Percentiles rank a stretch among this genome's conserved stretches.
Conservation (phyloP, 768 basidiomycete genomes). For the Ramaria sp. region DNA sequence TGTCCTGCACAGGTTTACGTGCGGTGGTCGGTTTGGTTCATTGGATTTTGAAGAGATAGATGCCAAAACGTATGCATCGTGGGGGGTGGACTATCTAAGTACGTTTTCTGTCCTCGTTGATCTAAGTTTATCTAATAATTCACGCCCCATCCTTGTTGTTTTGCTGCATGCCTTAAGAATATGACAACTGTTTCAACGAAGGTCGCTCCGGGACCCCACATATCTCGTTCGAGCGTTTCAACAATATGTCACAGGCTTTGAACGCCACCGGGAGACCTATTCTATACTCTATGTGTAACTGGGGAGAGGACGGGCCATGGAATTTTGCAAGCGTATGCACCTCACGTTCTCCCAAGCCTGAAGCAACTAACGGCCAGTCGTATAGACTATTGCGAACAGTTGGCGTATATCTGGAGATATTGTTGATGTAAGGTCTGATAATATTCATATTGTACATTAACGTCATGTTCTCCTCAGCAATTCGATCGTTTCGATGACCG, state of each 20-base stretch:
- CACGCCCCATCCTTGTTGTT: no score
- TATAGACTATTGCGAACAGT: constrained; percentile 16
- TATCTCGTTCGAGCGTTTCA: constrained; percentile 26
- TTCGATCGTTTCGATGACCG: constrained; percentile 26
- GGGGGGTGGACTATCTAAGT: constrained; percentile 30
- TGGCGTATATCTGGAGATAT: constrained; percentile 19
- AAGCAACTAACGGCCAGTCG: no score
- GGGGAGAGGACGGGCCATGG: constrained; percentile 32
- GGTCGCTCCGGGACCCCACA: constrained; percentile 25
- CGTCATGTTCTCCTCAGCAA: constrained; percentile 13
- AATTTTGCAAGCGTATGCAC: constrained; percentile 22
- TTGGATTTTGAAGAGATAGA: constrained; percentile 31
- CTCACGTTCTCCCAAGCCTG: constrained; percentile 2
- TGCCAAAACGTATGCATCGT: constrained; percentile 28
- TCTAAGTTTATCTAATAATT: background rate
- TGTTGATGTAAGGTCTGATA: constrained; percentile 7
- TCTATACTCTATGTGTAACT: constrained; percentile 30
- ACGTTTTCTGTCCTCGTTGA: background rate
- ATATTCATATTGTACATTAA: background rate
- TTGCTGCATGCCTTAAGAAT: constrained; percentile 14
- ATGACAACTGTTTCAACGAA: constrained; percentile 33
- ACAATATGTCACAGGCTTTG: constrained; percentile 27
- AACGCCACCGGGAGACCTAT: constrained; percentile 30
- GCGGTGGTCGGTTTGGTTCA: constrained; percentile 27
- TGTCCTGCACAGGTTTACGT: constrained; percentile 19